A percentile compares a stretch with the other conserved stretches of the same genome.
phyloP scores from a whole-genome alignment of 352 stramenopile species.

The Blastocystis hominis region DNA sequence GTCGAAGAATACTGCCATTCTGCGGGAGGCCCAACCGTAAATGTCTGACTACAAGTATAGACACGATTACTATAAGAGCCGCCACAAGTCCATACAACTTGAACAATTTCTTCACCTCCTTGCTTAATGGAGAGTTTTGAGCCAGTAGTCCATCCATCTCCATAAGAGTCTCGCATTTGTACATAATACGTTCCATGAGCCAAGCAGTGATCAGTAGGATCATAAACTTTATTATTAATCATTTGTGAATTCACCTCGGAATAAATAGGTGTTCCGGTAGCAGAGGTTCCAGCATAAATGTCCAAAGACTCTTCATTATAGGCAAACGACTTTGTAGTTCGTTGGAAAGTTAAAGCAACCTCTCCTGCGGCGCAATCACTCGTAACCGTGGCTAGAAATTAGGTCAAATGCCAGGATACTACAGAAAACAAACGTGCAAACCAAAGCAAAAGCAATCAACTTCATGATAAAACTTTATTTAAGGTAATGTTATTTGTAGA shows the following conservation, averaged over 20 bases:
- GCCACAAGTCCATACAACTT: not conserved
- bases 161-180: not conserved
- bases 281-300: not conserved
- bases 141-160: not conserved
- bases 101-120: not conserved
- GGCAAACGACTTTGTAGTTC: not conserved
- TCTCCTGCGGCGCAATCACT: too few species aligned
- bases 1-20: conserved; percentile 2
- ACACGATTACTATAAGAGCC: too few species aligned
- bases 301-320: not conserved
- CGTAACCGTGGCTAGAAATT: too few species aligned
- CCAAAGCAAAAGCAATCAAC: too few species aligned
- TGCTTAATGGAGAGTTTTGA: not conserved
- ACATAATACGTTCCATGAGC: not conserved
- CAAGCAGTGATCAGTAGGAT: not conserved
- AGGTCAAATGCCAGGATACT: too few species aligned
- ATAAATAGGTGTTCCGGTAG: not conserved
- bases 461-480: too few species aligned
- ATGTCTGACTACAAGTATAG: not conserved
- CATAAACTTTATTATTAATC: not conserved
- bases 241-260: not conserved
- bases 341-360: too few species aligned
- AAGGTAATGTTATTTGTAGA: too few species aligned
- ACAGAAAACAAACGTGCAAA: too few species aligned
- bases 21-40: not conserved